Evolutionary conservation across 148 eudicot genomes (phyloP).

Genomic region (Chenopodium album): DNA sequence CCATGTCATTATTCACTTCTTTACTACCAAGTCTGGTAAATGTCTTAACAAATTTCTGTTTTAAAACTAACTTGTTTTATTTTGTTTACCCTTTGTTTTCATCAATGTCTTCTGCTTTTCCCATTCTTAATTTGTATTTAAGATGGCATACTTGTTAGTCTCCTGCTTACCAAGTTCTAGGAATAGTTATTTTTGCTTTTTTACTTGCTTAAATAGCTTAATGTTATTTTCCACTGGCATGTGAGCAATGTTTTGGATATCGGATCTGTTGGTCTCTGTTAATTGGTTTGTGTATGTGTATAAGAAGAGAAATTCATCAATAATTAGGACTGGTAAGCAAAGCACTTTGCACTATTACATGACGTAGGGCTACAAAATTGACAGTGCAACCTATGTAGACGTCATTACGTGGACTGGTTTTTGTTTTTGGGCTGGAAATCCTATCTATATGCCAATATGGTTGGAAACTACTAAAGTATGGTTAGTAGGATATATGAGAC

Average conservation of each 20-base stretch:
- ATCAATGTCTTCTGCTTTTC: background rate
- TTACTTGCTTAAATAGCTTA: background rate
- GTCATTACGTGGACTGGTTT: too few relatives aligned
- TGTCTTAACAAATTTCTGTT: background rate
- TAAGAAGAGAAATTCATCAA: background rate
- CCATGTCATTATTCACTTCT: constrained; percentile 56
- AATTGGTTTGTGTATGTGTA: background rate
- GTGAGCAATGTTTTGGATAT: background rate
- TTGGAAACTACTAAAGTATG: too few relatives aligned
- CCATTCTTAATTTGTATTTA: too few relatives aligned
- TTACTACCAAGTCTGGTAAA: constrained; percentile 50
- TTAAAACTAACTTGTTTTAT: background rate
- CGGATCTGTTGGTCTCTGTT: too few relatives aligned
- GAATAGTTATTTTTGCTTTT: background rate
- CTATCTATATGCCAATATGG: too few relatives aligned
- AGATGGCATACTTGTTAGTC: background rate
- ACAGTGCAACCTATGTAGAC: too few relatives aligned
- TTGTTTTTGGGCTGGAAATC: too few relatives aligned
- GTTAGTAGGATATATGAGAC: too few relatives aligned
- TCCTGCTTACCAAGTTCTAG: background rate
- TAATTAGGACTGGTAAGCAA: background rate
- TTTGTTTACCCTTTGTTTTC: background rate
- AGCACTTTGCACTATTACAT: too few relatives aligned
- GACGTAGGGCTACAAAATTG: too few relatives aligned
- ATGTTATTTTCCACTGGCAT: background rate